Percentiles rank a stretch among this genome's conserved stretches.
Evolutionary conservation across 495 filamentous ascomycete species (phyloP).

Genomic region (Clohesyomyces aquaticus): DNA sequence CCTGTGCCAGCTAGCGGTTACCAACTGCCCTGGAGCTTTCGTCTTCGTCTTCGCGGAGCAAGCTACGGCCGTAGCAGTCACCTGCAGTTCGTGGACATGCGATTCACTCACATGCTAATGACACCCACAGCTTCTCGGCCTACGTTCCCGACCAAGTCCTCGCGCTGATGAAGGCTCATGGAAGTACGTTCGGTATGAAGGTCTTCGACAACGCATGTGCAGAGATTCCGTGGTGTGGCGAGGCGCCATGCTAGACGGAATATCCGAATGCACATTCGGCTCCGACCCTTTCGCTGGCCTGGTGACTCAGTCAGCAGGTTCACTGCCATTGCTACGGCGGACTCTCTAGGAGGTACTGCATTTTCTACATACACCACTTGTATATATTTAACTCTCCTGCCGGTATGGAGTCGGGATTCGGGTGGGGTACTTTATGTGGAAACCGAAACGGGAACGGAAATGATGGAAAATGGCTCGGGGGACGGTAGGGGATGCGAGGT

Average conservation of each 20-base stretch:
- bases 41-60: too few species aligned
- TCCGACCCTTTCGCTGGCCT: too few species aligned
- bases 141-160: conserved; percentile 22
- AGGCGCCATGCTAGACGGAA: conserved; percentile 34
- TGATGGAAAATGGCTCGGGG: not conserved
- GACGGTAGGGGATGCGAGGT: not conserved
- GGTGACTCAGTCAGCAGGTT: too few species aligned
- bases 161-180: conserved; percentile 15
- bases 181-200: conserved; percentile 17
- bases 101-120: not conserved
- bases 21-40: not conserved
- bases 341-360: too few species aligned
- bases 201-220: conserved; percentile 20
- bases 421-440: too few species aligned
- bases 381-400: too few species aligned
- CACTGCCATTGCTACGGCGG: too few species aligned
- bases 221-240: conserved; percentile 32
- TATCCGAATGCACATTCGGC: too few species aligned
- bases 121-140: conserved; percentile 16
- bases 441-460: too few species aligned
- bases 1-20: too few species aligned
- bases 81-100: not conserved
- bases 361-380: too few species aligned
- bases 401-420: too few species aligned
- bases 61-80: not conserved